Conservation (phyloP, 768 basidiomycete genomes). For the Podaxis sp. region DNA sequence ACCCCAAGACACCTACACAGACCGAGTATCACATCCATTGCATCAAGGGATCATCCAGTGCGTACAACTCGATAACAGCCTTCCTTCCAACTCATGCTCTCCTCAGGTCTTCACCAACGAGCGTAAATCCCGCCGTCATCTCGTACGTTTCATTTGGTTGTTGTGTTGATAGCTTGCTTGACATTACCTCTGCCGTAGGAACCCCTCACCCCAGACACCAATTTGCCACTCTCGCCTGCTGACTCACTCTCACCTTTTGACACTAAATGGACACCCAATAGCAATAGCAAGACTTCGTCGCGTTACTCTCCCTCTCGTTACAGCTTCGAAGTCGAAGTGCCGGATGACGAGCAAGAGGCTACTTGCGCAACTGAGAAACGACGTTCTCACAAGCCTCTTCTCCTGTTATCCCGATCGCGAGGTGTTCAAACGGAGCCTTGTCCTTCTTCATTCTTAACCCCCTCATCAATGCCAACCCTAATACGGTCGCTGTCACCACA, state of each 20-base stretch:
- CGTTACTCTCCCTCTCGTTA: constrained; percentile 28
- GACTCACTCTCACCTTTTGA: constrained; percentile 33
- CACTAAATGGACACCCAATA: constrained; percentile 22
- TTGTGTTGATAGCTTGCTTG: background rate
- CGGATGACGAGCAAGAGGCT: constrained; percentile 27
- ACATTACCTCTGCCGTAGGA: constrained; percentile 22
- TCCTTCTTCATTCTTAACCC: constrained; percentile 22
- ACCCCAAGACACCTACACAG: constrained; percentile 39
- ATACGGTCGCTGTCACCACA: constrained; percentile 43
- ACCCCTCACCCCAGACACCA: constrained; percentile 40
- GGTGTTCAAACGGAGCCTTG: constrained; percentile 65
- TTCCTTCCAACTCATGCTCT: background rate
- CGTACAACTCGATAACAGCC: background rate
- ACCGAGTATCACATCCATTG: constrained; percentile 40
- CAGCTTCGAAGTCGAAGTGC: constrained; percentile 42
- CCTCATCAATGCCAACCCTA: constrained; percentile 32
- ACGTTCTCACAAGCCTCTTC: constrained; percentile 35
- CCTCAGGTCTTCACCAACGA: constrained; percentile 1
- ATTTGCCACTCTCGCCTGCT: constrained; percentile 37
- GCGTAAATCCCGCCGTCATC: constrained; percentile 8
- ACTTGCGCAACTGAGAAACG: constrained; percentile 28
- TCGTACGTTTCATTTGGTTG: background rate
- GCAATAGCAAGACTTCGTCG: constrained; percentile 23
- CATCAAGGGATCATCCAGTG: constrained; percentile 33
- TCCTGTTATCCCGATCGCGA: constrained; percentile 57